Conservation (phyloP, 1,139 yeast species). For the Suhomyces guaymorum region DNA sequence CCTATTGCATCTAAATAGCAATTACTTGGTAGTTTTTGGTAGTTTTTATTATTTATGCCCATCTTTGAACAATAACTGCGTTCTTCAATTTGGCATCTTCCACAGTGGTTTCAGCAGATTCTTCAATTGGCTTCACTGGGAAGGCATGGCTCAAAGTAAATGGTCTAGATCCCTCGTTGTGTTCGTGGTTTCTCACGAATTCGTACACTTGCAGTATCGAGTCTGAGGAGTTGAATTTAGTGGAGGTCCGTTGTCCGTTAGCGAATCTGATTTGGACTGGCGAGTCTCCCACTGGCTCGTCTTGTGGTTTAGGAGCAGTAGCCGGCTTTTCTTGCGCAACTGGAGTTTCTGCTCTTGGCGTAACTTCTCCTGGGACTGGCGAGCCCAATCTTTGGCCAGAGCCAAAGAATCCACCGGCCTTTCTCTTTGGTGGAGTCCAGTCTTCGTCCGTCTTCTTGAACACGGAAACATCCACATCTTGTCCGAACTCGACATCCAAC, state of each 20-base stretch:
- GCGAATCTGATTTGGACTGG: constrained; percentile 83
- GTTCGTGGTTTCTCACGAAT: constrained; percentile 55
- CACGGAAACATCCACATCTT: constrained; percentile 95
- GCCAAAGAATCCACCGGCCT: constrained; percentile 73
- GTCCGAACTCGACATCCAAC: constrained; percentile 82
- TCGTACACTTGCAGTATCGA: constrained; percentile 70
- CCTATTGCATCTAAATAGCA: no score
- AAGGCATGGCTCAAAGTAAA: constrained; percentile 79
- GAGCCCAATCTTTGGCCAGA: constrained; percentile 88
- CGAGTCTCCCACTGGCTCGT: constrained; percentile 62
- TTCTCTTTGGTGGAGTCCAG: constrained; percentile 69
- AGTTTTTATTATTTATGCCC: constrained; percentile 40
- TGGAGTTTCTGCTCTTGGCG: constrained; percentile 15
- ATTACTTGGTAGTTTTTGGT: no score
- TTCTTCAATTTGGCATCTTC: constrained; percentile 77
- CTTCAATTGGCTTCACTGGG: constrained; percentile 76
- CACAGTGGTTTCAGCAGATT: constrained; percentile 51
- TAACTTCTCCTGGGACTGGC: constrained; percentile 72
- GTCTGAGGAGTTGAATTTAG: constrained; percentile 64
- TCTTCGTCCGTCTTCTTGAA: constrained; percentile 79
- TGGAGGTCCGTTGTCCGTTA: constrained; percentile 70
- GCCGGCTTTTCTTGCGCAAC: constrained; percentile 13
- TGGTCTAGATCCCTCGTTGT: constrained; percentile 43
- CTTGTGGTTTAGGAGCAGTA: constrained; percentile 22
- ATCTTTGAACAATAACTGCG: constrained; percentile 89